Base-by-base conservation (phyloP, 192 early-diverging fungal species). In the Backusella australiensis region DNA sequence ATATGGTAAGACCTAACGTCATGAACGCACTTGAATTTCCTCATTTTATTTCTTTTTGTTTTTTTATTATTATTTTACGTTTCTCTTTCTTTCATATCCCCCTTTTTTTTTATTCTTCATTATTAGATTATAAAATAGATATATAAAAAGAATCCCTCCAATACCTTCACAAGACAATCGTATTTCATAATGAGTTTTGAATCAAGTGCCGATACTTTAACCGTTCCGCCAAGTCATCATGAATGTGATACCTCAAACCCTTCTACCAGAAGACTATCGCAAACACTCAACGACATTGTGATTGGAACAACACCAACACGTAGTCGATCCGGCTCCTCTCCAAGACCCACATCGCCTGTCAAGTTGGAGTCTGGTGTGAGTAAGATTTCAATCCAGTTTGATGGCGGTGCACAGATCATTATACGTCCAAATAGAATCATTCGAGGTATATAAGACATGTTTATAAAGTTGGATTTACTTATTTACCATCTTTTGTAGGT, bases 351-450 rank as follows among this genome's bases (percentile, higher is more conserved):
- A 23, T 38, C 67, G 23, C 56, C 56, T 23, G 21, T 38, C 19
- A 69, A 21, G 7, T 3, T 38, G 11, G 74, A 75, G 26, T 46
- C 38, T 11, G 44, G 34, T 3, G 44, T 35, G 29, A 69, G 44
- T 7, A 69, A 42, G 14, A 29, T 79, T 35, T 1, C 38, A 4
- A 69, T 77, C 15, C 23, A 73, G 12, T 73, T 76, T 15, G 74
- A 75, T 36, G 78, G 74, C 1, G 78, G 73, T 32, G 21, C 69
- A 21, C 79, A 69, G 23, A 52, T 66, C 32, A 76, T 80, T 42
- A 46, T 80, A 39, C 67, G 79, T 6, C 75, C 79, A 4, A 80
- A 80, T 52, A 71, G 75, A 44, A 73, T 72, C 39, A 73, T 76
- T 34, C 23, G 79, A 76, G 79, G 79, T 80, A 32, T 32, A 32